Base-by-base conservation (phyloP, 768 basidiomycete species). In the Podaxis sp. region DNA sequence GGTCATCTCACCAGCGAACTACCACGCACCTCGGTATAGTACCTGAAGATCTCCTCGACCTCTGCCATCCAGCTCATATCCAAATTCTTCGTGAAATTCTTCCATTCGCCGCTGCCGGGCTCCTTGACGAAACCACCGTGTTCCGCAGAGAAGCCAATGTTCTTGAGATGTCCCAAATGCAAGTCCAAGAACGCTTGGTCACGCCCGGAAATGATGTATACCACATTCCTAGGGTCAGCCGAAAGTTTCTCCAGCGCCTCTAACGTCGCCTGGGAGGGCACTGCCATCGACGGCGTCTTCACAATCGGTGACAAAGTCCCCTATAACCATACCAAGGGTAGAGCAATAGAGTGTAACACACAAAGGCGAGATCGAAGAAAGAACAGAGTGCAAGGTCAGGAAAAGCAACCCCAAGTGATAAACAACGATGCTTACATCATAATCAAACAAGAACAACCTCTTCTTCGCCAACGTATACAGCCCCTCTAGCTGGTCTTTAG, bases 41-140 rank as follows among this genome's bases (percentile, higher is more conserved):
- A 98, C 73, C 83, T 85, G 76, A 99, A 99, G 53, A 99, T 89
- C 76, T 98, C 94, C 67, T 88, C 84, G 32, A 97, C 96, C 76
- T 99, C 96, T 55, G 74, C 78, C 91, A 96, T 94, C 96, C 96
- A 99, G 64, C 85, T 85, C 96, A 98, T 98, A 76, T 99, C 95
- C 69, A 99, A 72, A 63, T 80, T 82, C 72, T 88, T 84, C n/a
- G 95, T 97, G 70, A 97, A 90, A 70, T 94, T 95, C 63, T 77
- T 79, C 93, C 96, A 99, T 63, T 82, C 77, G 28, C 61, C 69
- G 50, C 73, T 72, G 1, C 87, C 88, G 0, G 90, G 90, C 63
- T 83, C 85, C 46, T 88, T 83, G 52, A 98, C 83, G 78, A 98
- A 98, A 25, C 89, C 90, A 10, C 96, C 96, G 70, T 99, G 96